These are phyloP conservation scores for Austroboletus novae-zelandiae DNA, from an alignment of 1,284 basidiomycete species.

Conservation along the genomic window DNA sequence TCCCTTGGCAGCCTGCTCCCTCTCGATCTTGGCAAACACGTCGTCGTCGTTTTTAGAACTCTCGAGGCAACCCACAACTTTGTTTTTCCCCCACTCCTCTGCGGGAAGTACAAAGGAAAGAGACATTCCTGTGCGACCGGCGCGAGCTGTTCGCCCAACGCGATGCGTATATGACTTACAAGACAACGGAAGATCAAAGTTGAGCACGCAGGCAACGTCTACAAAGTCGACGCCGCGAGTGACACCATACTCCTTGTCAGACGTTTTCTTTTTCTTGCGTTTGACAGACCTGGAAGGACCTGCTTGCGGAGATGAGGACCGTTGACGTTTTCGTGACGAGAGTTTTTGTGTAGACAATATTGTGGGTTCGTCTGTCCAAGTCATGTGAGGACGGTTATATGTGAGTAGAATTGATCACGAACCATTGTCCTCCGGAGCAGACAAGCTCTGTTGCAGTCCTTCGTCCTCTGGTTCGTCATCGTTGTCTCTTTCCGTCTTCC, in stretches of 20 bases:
- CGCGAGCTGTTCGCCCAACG: slow-evolving; percentile 94
- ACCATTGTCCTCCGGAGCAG: slow-evolving; percentile 10
- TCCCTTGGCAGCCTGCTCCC: slow-evolving; percentile 68
- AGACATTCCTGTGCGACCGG: slow-evolving; percentile 90
- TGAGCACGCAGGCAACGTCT: slow-evolving; percentile 96
- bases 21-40: slow-evolving; percentile 74
- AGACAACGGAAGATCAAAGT: slow-evolving; percentile 93
- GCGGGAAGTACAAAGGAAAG: slow-evolving; percentile 86
- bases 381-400: not conserved
- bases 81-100: slow-evolving; percentile 77
- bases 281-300: slow-evolving; percentile 36
- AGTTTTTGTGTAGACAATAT: not conserved
- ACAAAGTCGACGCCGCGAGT: slow-evolving; percentile 97
- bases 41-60: slow-evolving; percentile 75
- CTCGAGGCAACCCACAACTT: slow-evolving; percentile 62
- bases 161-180: slow-evolving; percentile 94
- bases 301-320: slow-evolving; percentile 27
- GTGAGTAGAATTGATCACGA: slow-evolving; percentile 2
- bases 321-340: slow-evolving; percentile 36
- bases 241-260: slow-evolving; percentile 87
- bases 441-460: not conserved
- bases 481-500: slow-evolving; percentile 51
- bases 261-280: slow-evolving; percentile 38
- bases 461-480: slow-evolving; percentile 40
- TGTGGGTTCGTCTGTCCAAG: slow-evolving; percentile 10